Conservation (phyloP, 169 alveolate genomes). For the Plasmodium chabaudi region DNA sequence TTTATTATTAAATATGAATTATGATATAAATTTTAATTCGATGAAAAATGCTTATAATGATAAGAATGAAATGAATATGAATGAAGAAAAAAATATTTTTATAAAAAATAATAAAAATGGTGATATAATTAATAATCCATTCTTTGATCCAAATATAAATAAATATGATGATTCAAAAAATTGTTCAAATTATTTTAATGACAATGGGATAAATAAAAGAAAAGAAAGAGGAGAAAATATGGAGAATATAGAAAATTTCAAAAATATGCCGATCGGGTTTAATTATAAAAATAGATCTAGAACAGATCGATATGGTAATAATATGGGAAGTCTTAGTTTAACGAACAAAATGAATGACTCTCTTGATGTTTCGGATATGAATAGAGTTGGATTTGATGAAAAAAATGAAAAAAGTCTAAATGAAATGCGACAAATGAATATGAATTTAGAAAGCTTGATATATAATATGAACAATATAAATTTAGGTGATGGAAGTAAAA, state of each 20-base stretch:
- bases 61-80: constrained; percentile 21
- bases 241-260: background rate
- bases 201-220: background rate
- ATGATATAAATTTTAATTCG: background rate
- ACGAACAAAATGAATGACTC: background rate
- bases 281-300: background rate
- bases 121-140: constrained; percentile 4
- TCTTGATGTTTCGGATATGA: background rate
- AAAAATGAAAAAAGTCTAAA: background rate
- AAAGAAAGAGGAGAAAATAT: constrained; percentile 16
- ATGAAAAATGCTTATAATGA: background rate
- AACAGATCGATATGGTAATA: background rate
- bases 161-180: constrained; percentile 19
- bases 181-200: constrained; percentile 16
- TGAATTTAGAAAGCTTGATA: constrained; percentile 7
- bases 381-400: background rate
- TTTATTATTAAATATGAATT: background rate
- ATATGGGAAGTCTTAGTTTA: background rate
- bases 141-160: constrained; percentile 15
- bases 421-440: background rate
- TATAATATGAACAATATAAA: constrained; percentile 13
- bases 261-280: background rate
- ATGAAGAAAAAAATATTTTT: constrained; percentile 22
- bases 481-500: background rate
- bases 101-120: constrained; percentile 15